Evolutionary conservation across 441 rosid species (phyloP).

Genomic region (Brassica balearica): DNA sequence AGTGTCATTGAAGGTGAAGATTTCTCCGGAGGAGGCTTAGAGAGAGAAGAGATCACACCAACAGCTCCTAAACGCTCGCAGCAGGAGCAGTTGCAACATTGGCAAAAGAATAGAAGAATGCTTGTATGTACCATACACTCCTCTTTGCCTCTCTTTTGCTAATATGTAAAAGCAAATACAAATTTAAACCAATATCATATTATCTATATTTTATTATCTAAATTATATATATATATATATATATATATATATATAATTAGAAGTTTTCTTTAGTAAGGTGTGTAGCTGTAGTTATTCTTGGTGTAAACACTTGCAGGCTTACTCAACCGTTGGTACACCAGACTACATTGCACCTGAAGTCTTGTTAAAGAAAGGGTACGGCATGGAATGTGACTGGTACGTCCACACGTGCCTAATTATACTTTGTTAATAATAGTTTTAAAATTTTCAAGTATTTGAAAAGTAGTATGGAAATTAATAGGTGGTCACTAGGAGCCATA

Average conservation of each 20-base stretch:
- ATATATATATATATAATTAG: background rate
- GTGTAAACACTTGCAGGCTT: conserved; percentile 64
- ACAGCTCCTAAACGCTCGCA: conserved; percentile 71
- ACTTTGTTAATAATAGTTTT: background rate
- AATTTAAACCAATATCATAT: background rate
- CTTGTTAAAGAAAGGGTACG: conserved; percentile 94
- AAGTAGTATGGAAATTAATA: conserved; percentile 16
- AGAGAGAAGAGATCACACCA: conserved; percentile 53
- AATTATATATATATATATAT: too few relatives aligned
- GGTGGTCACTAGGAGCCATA: conserved; percentile 99
- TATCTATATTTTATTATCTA: background rate
- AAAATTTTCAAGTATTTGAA: background rate
- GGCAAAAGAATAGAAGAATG: conserved; percentile 95
- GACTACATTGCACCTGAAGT: conserved; percentile 99
- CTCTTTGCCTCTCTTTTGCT: background rate
- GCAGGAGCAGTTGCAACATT: conserved; percentile 85
- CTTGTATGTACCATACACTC: conserved; percentile 53
- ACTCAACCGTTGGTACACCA: conserved; percentile 99
- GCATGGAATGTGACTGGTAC: conserved; percentile 98
- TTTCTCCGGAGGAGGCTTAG: conserved; percentile 61
- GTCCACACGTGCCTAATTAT: conserved; percentile 24
- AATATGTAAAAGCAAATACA: background rate
- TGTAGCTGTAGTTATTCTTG: conserved; percentile 8
- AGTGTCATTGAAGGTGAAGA: conserved; percentile 79
- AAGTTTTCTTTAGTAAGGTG: background rate